A percentile compares a stretch with the other conserved stretches of the same genome.
phyloP scores from a whole-genome alignment of 352 stramenopile genomes.

The Pythium insidiosum region DNA sequence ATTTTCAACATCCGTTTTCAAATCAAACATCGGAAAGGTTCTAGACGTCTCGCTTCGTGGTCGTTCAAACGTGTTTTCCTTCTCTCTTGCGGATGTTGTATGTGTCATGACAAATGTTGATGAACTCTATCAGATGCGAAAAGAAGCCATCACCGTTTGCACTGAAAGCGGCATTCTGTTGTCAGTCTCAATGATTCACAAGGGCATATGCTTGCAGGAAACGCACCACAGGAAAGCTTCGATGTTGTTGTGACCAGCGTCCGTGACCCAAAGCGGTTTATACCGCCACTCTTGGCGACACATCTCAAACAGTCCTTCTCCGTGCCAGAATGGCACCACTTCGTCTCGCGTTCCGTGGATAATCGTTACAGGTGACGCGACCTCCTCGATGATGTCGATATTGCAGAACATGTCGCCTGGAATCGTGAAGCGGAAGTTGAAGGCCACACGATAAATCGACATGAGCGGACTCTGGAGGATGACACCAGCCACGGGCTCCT shows the following conservation, averaged over 20 bases:
- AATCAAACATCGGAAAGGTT: too few species aligned
- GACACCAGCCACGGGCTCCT: conserved; percentile 90
- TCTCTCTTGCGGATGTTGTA: conserved; percentile 38
- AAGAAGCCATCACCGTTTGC: conserved; percentile 74
- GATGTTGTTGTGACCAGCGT: conserved; percentile 98
- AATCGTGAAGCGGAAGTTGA: conserved; percentile 98
- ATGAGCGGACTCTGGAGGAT: conserved; percentile 96
- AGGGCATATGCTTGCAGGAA: too few species aligned
- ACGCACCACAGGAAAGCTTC: conserved; percentile 90
- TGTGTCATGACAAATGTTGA: conserved; percentile 67
- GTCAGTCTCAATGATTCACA: too few species aligned
- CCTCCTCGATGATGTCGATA: conserved; percentile 88
- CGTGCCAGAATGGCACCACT: conserved; percentile 98
- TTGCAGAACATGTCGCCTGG: conserved; percentile 97
- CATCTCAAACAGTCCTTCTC: conserved; percentile 90
- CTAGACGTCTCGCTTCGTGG: too few species aligned
- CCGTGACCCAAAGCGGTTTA: conserved; percentile 96
- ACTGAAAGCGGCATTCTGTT: conserved; percentile 5
- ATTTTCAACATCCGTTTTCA: neutral
- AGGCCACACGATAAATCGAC: conserved; percentile 96
- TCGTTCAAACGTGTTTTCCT: too few species aligned
- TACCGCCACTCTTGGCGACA: conserved; percentile 90
- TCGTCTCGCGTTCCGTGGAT: conserved; percentile 98
- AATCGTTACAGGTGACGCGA: conserved; percentile 95
- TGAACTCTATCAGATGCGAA: conserved; percentile 67